Evolutionary conservation across 148 eudicot genomes (phyloP), one percentile per base, ranked within the genome.

Genomic region (Rhododendron simsii): DNA sequence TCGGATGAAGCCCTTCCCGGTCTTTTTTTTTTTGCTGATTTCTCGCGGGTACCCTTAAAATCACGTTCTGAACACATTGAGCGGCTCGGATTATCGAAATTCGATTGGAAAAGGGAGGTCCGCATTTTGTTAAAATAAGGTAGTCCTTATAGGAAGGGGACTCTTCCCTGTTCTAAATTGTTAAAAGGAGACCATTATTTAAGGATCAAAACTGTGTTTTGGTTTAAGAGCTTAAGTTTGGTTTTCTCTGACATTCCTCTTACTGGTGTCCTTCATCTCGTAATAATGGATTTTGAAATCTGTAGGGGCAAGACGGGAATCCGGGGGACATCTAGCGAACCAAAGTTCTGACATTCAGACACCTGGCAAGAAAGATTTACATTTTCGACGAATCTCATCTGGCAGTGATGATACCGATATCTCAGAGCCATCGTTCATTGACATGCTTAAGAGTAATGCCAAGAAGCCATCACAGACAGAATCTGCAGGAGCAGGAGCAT

Each of bases 381-480:
- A 91, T n/a, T 93, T 91, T 85, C 87, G 98, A 67, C 86, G 95
- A 50, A 92, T 94, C 51, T 93, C 95, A 61, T 95, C 98, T 51
- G 91, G 90, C 78, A 88, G 93, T 57, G 99, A 95, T 88, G 91
- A 59, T 59, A 59, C 95, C 8, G 98, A 97, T 89, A 94, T 94
- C 4, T 89, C 94, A 28, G 99, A 94, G 87, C 89, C 98, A 13
- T 93, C 94, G 55, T 97, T 95, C 86, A 91, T 94, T 63, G 98
- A 97, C 91, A 95, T 97, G 98, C 88, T 97, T 63, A 96, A 91
- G 87, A 96, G 96, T 87, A 95, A 91, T 86, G 89, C 92, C 23
- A 93, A 91, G 90, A 95, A 95, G 88, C 93, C 91, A 14, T 85
- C 92, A n/a, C 94, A 90, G 53, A 89, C 91, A 0, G 95, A 94